Percentiles rank a stretch among this genome's conserved stretches.
Evolutionary conservation across 176 grass and related monocot genomes (phyloP).

Genomic region (maize (Zea mays)): DNA sequence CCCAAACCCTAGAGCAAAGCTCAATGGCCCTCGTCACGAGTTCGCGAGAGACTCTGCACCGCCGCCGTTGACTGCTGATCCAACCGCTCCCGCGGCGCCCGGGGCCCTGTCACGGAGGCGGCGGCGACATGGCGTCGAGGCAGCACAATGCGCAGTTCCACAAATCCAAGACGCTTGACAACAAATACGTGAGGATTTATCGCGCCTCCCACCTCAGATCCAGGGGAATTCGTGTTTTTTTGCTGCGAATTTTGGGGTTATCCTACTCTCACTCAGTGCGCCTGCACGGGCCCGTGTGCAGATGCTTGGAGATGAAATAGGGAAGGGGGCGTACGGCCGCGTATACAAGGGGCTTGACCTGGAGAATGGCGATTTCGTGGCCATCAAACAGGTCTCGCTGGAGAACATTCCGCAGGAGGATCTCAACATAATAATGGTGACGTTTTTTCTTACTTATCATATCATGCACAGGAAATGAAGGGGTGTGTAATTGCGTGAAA

Average conservation of each 20-base stretch:
- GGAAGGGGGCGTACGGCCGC: slow-evolving; percentile 96
- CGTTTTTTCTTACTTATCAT: background rate
- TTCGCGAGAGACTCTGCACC: background rate
- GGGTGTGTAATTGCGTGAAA: slow-evolving; percentile 20
- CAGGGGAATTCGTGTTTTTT: slow-evolving; percentile 28
- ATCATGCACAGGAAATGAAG: background rate
- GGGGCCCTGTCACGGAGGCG: slow-evolving; percentile 30
- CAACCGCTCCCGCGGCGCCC: background rate
- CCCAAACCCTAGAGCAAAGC: slow-evolving; percentile 47
- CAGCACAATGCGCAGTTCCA: slow-evolving; percentile 64
- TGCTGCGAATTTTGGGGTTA: slow-evolving; percentile 16
- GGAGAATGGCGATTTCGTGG: slow-evolving; percentile 98
- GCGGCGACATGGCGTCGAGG: slow-evolving; percentile 62
- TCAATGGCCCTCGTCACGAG: slow-evolving; percentile 36
- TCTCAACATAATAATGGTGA: slow-evolving; percentile 98
- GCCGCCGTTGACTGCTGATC: slow-evolving; percentile 29
- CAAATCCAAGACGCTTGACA: slow-evolving; percentile 94
- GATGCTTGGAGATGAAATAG: slow-evolving; percentile 99
- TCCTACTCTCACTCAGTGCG: slow-evolving; percentile 28
- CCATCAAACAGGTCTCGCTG: slow-evolving; percentile 98
- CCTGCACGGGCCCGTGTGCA: slow-evolving; percentile 14
- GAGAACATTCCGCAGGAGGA: slow-evolving; percentile 97
- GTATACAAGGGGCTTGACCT: slow-evolving; percentile 97
- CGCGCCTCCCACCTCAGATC: slow-evolving; percentile 28
- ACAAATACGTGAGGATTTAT: slow-evolving; percentile 85